Base-by-base conservation (phyloP, 1,284 basidiomycete species). In the Wolfiporia cocos region DNA sequence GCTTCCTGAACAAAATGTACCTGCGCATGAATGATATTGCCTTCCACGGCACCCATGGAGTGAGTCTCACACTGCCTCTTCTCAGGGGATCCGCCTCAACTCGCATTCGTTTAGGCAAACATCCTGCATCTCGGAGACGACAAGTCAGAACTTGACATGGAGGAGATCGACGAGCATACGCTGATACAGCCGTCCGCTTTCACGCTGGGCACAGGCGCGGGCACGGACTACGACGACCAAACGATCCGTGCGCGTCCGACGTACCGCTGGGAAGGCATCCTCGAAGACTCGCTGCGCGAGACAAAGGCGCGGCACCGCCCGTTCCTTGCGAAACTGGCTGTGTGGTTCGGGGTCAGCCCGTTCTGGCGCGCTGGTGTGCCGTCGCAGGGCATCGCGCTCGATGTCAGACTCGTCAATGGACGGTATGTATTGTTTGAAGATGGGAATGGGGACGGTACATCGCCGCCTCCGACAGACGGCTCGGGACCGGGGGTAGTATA, bases 1-100 rank as follows among this genome's bases (percentile, higher is more conserved):
- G 87, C 1, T 70, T 87, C 47, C 57, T 91, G 47, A 90, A 91
- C 63, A 83, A 81, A 56, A 59, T 87, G 23, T 88, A 89, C 58
- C 66, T 86, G 33, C 74, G 82, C 15, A 65, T 90, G 55, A 86
- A 89, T 57, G 81, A 88, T 47, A 73, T 78, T n/a, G 75, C 76
- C 3, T 89, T 82, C 55, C 71, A 67, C 35, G 68, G 71, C 28
- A 73, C 75, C 69, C 9, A 22, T 22, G 29, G 28, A 30, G 9
- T 20, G n/a, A 26, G 24, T 11, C 14, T 4, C 14, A 34, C 17
- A 4, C 4, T 12, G n/a, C 10, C 31, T 28, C 11, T 15, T n/a
- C 32, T 44, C 10, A 34, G 2, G 15, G 2, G 5, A 11, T n/a
- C 10, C n/a, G 2, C 18, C 39, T n/a, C n/a, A n/a, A n/a, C n/a